Evolutionary conservation across 2,329 filamentous ascomycete species (phyloP).

Genomic region (Mollisia scopiformis): DNA sequence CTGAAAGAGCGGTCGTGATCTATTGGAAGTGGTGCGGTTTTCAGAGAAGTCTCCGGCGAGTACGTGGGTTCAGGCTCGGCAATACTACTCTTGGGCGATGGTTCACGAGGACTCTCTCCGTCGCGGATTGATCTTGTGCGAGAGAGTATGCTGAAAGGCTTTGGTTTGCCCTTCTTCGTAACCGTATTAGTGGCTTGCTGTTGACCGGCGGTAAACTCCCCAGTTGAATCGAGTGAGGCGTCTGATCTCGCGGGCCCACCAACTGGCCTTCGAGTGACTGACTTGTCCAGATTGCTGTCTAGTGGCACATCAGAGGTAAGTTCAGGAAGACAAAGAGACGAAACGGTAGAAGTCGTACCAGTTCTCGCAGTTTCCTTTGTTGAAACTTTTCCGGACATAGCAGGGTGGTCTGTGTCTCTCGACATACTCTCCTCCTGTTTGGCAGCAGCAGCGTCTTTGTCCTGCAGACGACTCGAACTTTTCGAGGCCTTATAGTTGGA

Average conservation of each 20-base stretch:
- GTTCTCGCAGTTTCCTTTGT: constrained; percentile 33
- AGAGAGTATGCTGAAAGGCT: constrained; percentile 40
- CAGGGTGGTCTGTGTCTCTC: constrained; percentile 35
- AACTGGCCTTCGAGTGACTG: constrained; percentile 33
- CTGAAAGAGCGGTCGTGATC: constrained; percentile 65
- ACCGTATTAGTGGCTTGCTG: constrained; percentile 21
- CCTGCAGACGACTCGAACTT: constrained; percentile 45
- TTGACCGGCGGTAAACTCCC: constrained; percentile 15
- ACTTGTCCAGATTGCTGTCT: constrained; percentile 31
- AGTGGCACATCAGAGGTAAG: constrained; percentile 19
- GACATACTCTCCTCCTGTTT: constrained; percentile 38
- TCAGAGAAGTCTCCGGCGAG: constrained; percentile 47
- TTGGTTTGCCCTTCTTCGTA: constrained; percentile 35
- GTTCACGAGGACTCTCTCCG: constrained; percentile 36
- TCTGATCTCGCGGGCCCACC: constrained; percentile 32
- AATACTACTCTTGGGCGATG: constrained; percentile 25
- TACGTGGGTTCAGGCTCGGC: constrained; percentile 39
- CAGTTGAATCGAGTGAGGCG: constrained; percentile 28
- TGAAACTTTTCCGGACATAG: constrained; percentile 33
- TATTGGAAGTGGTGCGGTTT: constrained; percentile 60
- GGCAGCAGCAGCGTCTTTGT: constrained; percentile 31
- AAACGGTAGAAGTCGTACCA: constrained; percentile 34
- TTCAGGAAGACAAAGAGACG: constrained; percentile 16
- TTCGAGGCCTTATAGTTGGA: constrained; percentile 50
- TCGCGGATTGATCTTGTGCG: constrained; percentile 48